Evolutionary conservation across 2,329 filamentous ascomycete genomes (phyloP).

Genomic region (Colletotrichum orchidophilum): DNA sequence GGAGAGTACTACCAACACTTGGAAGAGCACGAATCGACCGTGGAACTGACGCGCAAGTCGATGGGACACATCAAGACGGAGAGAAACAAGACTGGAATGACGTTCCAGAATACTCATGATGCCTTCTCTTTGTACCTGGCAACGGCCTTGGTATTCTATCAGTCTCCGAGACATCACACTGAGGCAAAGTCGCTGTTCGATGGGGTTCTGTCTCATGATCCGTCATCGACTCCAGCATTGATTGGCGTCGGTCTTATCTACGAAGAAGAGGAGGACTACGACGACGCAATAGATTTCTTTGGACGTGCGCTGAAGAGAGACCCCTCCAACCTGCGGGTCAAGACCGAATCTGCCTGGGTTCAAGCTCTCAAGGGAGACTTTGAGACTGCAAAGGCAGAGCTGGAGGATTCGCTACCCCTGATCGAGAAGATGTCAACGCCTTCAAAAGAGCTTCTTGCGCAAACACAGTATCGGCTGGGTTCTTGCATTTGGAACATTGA

Average conservation of each 20-base stretch:
- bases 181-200: conserved; percentile 92
- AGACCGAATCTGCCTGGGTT: conserved; percentile 91
- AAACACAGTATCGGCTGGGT: conserved; percentile 87
- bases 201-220: conserved; percentile 78
- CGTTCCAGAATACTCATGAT: conserved; percentile 76
- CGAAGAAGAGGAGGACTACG: conserved; percentile 91
- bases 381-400: conserved; percentile 70
- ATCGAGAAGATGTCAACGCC: conserved; percentile 70
- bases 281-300: conserved; percentile 83
- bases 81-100: conserved; percentile 72
- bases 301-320: conserved; percentile 79
- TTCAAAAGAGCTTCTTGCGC: conserved; percentile 77
- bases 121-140: conserved; percentile 80
- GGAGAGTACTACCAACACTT: conserved; percentile 84
- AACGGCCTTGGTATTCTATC: conserved; percentile 89
- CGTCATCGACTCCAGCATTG: conserved; percentile 80
- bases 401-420: conserved; percentile 74
- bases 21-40: conserved; percentile 85
- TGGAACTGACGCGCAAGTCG: conserved; percentile 82
- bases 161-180: conserved; percentile 87
- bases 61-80: conserved; percentile 68
- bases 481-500: conserved; percentile 89
- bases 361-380: conserved; percentile 85
- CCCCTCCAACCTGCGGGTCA: conserved; percentile 78
- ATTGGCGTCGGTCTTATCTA: conserved; percentile 92